phyloP scores from a whole-genome alignment of 805 yeast genomes.

The Soucietia sequanensis region DNA sequence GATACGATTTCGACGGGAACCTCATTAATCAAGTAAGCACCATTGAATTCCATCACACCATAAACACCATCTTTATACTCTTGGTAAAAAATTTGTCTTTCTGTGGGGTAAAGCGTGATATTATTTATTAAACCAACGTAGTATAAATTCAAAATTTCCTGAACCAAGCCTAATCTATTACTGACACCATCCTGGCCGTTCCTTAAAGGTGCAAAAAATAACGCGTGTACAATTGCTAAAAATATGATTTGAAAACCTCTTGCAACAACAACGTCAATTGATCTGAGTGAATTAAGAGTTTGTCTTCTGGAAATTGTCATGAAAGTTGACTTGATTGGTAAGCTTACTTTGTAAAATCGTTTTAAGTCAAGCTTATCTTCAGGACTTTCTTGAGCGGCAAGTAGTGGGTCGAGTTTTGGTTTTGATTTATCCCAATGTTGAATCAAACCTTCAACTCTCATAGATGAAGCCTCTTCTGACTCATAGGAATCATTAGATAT shows the following conservation, averaged over 20 bases:
- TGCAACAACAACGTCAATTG: conserved; percentile 58
- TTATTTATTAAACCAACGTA: conserved; percentile 81
- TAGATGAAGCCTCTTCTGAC: conserved; percentile 14
- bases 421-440: conserved; percentile 32
- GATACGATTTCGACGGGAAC: conserved; percentile 67
- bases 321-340: conserved; percentile 27
- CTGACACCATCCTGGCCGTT: conserved; percentile 49
- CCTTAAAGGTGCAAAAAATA: conserved; percentile 53
- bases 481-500: conserved; percentile 47
- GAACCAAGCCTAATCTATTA: conserved; percentile 73
- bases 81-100: conserved; percentile 72
- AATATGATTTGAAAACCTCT: conserved; percentile 64
- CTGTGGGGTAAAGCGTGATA: conserved; percentile 70
- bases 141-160: conserved; percentile 68
- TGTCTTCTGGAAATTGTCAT: conserved; percentile 32
- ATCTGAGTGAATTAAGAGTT: conserved; percentile 30
- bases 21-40: conserved; percentile 58
- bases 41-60: conserved; percentile 61
- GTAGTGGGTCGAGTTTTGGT: conserved; percentile 36
- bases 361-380: conserved; percentile 43
- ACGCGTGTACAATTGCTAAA: conserved; percentile 61
- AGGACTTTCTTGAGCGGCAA: conserved; percentile 18
- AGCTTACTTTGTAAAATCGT: conserved; percentile 31
- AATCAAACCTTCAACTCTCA: conserved; percentile 24
- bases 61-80: conserved; percentile 75